These are phyloP conservation scores for Crithidia brevicula DNA, from an alignment of 208 protist species.

Conservation along the genomic window DNA sequence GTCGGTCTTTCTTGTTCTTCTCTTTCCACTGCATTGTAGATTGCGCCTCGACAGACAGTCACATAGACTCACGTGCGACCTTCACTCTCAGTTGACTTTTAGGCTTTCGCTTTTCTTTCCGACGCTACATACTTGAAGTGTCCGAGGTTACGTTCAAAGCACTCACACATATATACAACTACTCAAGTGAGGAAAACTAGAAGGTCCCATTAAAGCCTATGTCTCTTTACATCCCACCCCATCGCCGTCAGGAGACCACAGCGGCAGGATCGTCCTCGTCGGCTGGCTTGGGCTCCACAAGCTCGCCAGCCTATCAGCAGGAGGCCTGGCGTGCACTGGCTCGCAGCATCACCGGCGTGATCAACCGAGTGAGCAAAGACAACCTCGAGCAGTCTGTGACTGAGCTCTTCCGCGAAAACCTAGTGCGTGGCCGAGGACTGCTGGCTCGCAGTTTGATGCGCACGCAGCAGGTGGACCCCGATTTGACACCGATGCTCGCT, in stretches of 20 bases:
- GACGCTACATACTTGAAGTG: too few relatives aligned
- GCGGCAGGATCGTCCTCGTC: constrained; percentile 26
- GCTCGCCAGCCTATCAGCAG: constrained; percentile 75
- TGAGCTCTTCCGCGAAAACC: constrained; percentile 98
- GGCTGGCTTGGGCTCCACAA: constrained; percentile 23
- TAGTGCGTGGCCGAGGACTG: constrained; percentile 97
- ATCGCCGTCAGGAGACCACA: constrained; percentile 57
- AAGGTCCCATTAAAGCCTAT: constrained; percentile 25
- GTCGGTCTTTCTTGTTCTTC: too few relatives aligned
- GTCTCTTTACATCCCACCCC: constrained; percentile 78
- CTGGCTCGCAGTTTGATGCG: constrained; percentile 94
- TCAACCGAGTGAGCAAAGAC: constrained; percentile 97
- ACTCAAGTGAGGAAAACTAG: background rate
- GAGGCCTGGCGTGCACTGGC: constrained; percentile 97
- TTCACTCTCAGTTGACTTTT: too few relatives aligned
- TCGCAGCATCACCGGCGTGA: constrained; percentile 97
- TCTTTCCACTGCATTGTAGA: too few relatives aligned
- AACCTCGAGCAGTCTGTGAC: constrained; percentile 94
- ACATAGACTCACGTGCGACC: too few relatives aligned
- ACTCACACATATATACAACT: too few relatives aligned
- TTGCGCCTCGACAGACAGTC: too few relatives aligned
- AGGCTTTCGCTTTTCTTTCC: too few relatives aligned
- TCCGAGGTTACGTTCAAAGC: too few relatives aligned
- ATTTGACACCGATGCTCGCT: constrained; percentile 96
- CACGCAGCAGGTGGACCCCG: constrained; percentile 94